Evolutionary conservation across 257 asterid genomes (phyloP), one percentile per base, ranked within the genome.

Genomic region (Solanum tarapatanum): DNA sequence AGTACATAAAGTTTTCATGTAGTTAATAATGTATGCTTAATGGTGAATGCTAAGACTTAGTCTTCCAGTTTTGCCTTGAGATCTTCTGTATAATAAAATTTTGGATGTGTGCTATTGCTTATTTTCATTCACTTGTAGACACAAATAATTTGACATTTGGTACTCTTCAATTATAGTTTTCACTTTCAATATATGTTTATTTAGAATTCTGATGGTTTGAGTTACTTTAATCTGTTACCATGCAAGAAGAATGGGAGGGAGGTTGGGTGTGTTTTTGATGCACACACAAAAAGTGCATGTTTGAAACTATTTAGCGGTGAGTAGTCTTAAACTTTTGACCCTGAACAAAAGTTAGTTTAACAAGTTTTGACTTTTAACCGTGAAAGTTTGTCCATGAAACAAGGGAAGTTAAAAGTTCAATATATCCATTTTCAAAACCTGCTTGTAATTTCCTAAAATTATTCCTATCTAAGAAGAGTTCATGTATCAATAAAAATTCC

Each of bases 61-160:
- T 37, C 48, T 80, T 84, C 66, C 80, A 86, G 83, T 85, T 77
- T 86, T 82, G 87, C 26, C 82, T 13, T 77, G 55, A 75, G 74
- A 86, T 48, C 73, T 64, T 39, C 23, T 90, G 83, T 85, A 75
- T 79, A 51, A 74, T 72, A 66, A 88, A 77, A 68, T 82, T 88
- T 89, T 73, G 82, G 41, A 80, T 43, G 41, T 80, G 62, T 80
- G 68, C 68, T 26, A 45, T 58, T 58, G 66, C 66, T 7, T 19
- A 58, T 80, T 45, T 28, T 80, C 41, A 26, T 45, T 43, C 28
- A 45, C 39, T 80, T 45, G 85, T 45, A 80, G 85, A 80, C 68
- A 41, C 37, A 80, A 80, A 80, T 19, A 80, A 80, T 30, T 28
- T 43, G 68, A 26, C 68, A 14, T 2, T 79, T 43, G 30, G 28